Conservation (phyloP, 352 stramenopile species). For the Elongisporangium senticosum region DNA sequence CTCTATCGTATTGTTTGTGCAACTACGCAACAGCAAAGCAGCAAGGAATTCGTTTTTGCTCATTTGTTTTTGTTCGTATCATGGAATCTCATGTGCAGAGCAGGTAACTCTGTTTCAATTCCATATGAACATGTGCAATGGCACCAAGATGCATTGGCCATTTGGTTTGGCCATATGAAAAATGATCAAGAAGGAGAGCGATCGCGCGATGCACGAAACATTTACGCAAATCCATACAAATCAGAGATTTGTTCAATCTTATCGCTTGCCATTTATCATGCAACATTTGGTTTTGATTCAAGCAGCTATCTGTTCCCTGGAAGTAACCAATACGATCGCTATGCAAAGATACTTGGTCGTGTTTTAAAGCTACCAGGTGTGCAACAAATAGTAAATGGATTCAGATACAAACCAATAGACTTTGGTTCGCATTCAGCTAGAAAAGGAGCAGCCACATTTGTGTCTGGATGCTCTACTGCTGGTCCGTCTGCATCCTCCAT, state of each 20-base stretch:
- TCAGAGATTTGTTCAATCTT: constrained; percentile 17
- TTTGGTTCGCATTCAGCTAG: constrained; percentile 18
- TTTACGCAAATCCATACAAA: constrained; percentile 20
- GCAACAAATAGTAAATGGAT: not conserved
- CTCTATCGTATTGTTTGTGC: constrained; percentile 7
- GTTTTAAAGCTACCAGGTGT: constrained; percentile 1
- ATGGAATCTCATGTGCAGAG: constrained; percentile 13
- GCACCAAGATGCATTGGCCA: constrained; percentile 10
- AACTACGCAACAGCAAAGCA: not conserved
- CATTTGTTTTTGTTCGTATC: constrained; percentile 7
- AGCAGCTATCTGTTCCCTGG: constrained; percentile 14
- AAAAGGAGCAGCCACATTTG: constrained; percentile 17
- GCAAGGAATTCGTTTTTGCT: constrained; percentile 6
- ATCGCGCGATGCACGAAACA: constrained; percentile 4
- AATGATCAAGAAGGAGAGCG: constrained; percentile 18
- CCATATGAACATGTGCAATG: constrained; percentile 9
- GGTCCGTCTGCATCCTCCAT: constrained; percentile 14
- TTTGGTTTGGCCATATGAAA: constrained; percentile 22
- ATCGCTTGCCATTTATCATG: constrained; percentile 12
- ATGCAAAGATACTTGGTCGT: constrained; percentile 12
- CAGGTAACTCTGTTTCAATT: constrained; percentile 8
- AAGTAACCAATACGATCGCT: constrained; percentile 19
- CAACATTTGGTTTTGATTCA: constrained; percentile 1
- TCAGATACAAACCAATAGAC: constrained; percentile 3
- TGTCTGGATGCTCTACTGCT: constrained; percentile 12